These are phyloP conservation scores for Kluyveromyces aestuarii DNA, from an alignment of 805 yeast species.

Conservation along the genomic window DNA sequence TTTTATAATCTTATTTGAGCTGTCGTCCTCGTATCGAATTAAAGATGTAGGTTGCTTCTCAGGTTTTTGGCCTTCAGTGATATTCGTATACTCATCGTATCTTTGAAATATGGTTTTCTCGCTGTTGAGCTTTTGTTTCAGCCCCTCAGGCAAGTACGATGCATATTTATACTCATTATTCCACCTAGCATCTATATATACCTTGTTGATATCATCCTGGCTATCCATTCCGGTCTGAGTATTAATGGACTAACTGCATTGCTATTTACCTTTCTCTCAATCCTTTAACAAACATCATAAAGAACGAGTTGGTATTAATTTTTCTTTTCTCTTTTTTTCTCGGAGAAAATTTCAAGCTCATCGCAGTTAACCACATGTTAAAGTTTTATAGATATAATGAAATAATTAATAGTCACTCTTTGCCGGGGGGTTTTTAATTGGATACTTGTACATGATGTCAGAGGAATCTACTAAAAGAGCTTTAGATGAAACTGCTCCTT, in stretches of 20 bases:
- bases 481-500: slow-evolving; percentile 9
- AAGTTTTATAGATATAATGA: no score
- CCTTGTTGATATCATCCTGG: slow-evolving; percentile 16
- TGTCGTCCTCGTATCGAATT: not conserved
- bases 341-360: not conserved
- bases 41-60: not conserved
- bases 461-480: slow-evolving; percentile 13
- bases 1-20: slow-evolving; percentile 3
- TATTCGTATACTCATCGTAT: slow-evolving; percentile 5
- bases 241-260: not conserved
- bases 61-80: not conserved
- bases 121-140: slow-evolving; percentile 20
- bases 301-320: not conserved
- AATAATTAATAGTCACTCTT: no score
- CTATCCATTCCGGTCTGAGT: not conserved
- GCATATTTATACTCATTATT: slow-evolving; percentile 22
- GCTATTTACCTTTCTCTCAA: not conserved
- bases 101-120: slow-evolving; percentile 11
- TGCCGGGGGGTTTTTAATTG: not conserved
- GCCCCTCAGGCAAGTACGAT: slow-evolving; percentile 21
- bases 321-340: not conserved
- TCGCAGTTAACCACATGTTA: no score
- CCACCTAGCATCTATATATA: slow-evolving; percentile 23
- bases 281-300: not conserved
- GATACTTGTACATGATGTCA: not conserved